These are phyloP conservation scores for Chlorella sp. DNA, from an alignment of 139 green algal species.

Conservation along the genomic window DNA sequence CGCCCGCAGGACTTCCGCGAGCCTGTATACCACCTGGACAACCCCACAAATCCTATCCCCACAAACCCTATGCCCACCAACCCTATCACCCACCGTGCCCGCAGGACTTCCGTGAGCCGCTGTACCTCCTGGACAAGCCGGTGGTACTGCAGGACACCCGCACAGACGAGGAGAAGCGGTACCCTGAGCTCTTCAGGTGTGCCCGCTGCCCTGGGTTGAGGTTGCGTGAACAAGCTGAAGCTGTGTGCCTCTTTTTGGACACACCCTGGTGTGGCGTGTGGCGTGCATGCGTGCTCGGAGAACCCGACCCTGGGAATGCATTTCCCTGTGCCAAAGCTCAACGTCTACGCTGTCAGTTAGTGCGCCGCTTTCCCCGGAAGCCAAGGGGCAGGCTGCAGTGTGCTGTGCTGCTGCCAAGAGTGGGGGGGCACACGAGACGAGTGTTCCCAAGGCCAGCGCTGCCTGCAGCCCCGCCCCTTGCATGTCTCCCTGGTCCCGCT, in stretches of 20 bases:
- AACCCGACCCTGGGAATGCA: neutral
- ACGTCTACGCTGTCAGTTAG: neutral
- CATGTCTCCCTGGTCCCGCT: no score
- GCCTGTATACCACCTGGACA: slow-evolving; percentile 67
- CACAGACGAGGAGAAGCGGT: slow-evolving; percentile 68
- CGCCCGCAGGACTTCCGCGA: slow-evolving; percentile 63
- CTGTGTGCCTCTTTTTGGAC: no score
- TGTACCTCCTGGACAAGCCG: slow-evolving; percentile 66
- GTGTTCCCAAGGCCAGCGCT: no score
- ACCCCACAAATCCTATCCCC: neutral
- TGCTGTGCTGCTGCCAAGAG: no score
- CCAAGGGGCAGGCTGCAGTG: neutral
- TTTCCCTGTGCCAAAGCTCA: neutral
- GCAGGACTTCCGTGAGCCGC: slow-evolving; percentile 70
- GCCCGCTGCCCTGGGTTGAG: neutral
- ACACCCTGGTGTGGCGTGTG: no score
- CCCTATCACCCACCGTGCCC: neutral
- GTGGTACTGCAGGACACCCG: slow-evolving; percentile 61
- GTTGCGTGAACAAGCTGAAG: no score
- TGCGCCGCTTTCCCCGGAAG: neutral
- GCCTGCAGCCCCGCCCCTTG: no score
- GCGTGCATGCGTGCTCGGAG: neutral
- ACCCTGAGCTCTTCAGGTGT: slow-evolving; percentile 74
- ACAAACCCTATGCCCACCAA: neutral
- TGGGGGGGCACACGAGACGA: no score